Conservation (phyloP, 257 asterid species). For the Oldenlandia corymbosa region DNA sequence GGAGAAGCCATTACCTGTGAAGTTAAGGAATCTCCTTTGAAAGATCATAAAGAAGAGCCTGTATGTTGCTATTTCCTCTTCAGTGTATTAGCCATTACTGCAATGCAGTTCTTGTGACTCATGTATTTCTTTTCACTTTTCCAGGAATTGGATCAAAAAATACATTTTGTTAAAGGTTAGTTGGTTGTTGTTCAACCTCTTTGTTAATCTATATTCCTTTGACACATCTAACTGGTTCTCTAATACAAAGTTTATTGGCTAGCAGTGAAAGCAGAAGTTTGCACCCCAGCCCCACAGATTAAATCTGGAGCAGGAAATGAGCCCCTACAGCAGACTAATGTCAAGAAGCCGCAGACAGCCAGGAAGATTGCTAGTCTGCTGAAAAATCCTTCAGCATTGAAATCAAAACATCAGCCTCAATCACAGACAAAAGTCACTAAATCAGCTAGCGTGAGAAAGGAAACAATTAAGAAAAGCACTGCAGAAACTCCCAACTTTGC, state of each 20-base stretch:
- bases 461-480: slow-evolving; percentile 34
- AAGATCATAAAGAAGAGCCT: slow-evolving; percentile 15
- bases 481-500: slow-evolving; percentile 55
- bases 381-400: slow-evolving; percentile 59
- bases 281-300: slow-evolving; percentile 58
- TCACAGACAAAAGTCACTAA: slow-evolving; percentile 46
- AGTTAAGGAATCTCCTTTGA: slow-evolving; percentile 16
- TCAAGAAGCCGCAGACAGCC: slow-evolving; percentile 51
- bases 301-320: slow-evolving; percentile 10
- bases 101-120: too few species aligned
- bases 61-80: slow-evolving; percentile 10
- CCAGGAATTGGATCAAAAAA: slow-evolving; percentile 21
- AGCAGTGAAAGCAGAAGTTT: slow-evolving; percentile 29
- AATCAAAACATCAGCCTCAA: slow-evolving; percentile 41
- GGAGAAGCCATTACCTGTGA: slow-evolving; percentile 20
- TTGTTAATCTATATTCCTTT: neutral
- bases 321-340: slow-evolving; percentile 24
- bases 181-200: neutral
- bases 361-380: slow-evolving; percentile 58
- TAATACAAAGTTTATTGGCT: neutral
- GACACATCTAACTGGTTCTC: neutral
- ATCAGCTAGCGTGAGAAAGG: slow-evolving; percentile 53
- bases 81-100: neutral
- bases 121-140: slow-evolving; percentile 7
- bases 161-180: slow-evolving; percentile 20